Evolutionary conservation across 2,329 filamentous ascomycete genomes (phyloP).

Genomic region (Apiospora marii): DNA sequence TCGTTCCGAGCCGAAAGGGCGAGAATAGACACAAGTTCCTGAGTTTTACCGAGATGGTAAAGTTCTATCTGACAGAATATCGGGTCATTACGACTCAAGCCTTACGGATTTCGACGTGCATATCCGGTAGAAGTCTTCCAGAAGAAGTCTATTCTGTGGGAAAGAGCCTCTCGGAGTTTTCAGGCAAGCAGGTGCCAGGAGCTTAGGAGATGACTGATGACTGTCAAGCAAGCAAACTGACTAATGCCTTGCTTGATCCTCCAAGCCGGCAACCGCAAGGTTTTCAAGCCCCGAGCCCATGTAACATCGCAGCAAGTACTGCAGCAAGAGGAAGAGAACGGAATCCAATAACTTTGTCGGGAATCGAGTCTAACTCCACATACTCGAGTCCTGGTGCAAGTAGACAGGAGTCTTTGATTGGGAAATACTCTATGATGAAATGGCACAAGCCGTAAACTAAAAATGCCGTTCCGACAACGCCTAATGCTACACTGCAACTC

Average conservation of each 20-base stretch:
- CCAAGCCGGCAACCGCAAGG: background rate
- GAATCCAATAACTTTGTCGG: background rate
- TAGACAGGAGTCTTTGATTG: background rate
- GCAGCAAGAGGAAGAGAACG: too few relatives aligned
- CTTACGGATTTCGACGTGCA: background rate
- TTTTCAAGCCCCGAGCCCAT: background rate
- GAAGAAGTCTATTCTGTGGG: conserved; percentile 16
- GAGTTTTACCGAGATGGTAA: conserved; percentile 4
- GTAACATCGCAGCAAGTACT: background rate
- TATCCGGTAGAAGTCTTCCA: conserved; percentile 7
- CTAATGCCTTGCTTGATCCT: background rate
- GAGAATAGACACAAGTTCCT: background rate
- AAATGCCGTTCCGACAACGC: background rate
- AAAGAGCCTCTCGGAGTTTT: background rate
- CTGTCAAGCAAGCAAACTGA: background rate
- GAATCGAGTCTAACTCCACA: background rate
- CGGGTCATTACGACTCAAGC: conserved; percentile 1
- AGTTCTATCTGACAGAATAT: background rate
- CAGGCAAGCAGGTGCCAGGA: background rate
- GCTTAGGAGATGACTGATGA: background rate
- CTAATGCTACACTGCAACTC: background rate
- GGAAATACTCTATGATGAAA: background rate
- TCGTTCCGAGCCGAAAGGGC: conserved; percentile 1
- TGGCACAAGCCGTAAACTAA: background rate
- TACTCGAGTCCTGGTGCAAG: too few relatives aligned